Evolutionary conservation across 192 early-diverging fungal genomes (phyloP).

Genomic region (Coemansia sp.): DNA sequence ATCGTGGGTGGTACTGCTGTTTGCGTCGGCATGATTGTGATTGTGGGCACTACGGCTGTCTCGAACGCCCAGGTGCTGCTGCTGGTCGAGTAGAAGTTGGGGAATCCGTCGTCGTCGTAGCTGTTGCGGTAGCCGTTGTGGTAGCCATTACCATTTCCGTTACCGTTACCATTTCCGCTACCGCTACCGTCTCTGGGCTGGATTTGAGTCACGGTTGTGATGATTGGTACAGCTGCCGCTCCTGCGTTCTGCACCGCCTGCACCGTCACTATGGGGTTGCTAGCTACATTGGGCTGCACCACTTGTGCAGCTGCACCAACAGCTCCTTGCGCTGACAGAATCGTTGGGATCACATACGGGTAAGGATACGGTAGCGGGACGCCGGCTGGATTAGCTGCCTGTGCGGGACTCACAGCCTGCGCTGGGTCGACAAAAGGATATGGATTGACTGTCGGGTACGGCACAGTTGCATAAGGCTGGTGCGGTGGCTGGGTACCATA

Average conservation of each 20-base stretch:
- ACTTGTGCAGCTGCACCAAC: not conserved
- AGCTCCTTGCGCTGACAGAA: not conserved
- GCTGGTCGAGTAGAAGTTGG: slow-evolving; percentile 1
- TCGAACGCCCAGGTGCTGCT: not conserved
- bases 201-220: not conserved
- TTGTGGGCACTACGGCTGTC: not conserved
- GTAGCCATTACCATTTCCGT: not conserved
- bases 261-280: not conserved
- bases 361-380: no score
- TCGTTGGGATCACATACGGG: no score
- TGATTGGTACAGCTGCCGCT: not conserved
- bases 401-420: no score
- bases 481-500: not conserved
- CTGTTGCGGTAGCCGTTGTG: not conserved
- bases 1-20: no score
- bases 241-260: not conserved
- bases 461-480: not conserved
- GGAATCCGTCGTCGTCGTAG: slow-evolving; percentile 2
- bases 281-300: not conserved
- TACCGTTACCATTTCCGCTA: not conserved
- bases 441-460: not conserved
- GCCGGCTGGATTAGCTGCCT: no score
- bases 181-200: not conserved
- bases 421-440: no score
- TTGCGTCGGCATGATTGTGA: not conserved